Evolutionary conservation across 768 basidiomycete genomes (phyloP), one percentile per base, ranked within the genome.

Genomic region (Suillus weaverae): DNA sequence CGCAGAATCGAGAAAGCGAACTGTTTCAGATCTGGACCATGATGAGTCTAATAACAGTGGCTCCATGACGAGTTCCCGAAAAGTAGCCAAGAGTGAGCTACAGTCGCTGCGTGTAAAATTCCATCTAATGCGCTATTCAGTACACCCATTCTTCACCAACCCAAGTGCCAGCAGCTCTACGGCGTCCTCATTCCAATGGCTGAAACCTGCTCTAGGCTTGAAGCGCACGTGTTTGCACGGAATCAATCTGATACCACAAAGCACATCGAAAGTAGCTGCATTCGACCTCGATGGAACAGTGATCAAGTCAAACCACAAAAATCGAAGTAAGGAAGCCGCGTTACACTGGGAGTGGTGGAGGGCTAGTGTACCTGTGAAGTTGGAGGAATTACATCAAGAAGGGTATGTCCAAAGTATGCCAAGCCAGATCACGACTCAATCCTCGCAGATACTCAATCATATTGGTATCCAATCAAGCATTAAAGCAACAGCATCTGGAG

Each of bases 201-300:
- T 76, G 66, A 77, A 77, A 54, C 71, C 79, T 18, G 66, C 76
- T 20, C 70, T 79, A 50, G 79, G 79, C 0, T 70, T 72, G n/a
- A 73, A 76, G 53, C 71, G 74, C 26, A 74, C 77, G 5, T 80
- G 79, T 69, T 64, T 79, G 16, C 71, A 79, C 50, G 78, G 74
- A n/a, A 61, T 71, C 32, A 70, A 77, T 61, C 71, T 79, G 48
- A 64, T 64, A 50, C 75, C 78, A 0, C 61, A 75, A 14, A 76
- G 79, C 9, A 77, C 76, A 1, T 41, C 80, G n/a, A 90, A 88
- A 68, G 84, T 94, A 38, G 90, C 92, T 11, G 84, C 88, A 14
- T 91, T 95, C 67, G 95, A 97, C 74, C 79, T 97, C 30, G 95
- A 97, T 72, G 94, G 92, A 3, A 95, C 94, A 0, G 70, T 96